Base-by-base conservation (phyloP, 192 early-diverging fungal species). In the Coemansia brasiliensis region DNA sequence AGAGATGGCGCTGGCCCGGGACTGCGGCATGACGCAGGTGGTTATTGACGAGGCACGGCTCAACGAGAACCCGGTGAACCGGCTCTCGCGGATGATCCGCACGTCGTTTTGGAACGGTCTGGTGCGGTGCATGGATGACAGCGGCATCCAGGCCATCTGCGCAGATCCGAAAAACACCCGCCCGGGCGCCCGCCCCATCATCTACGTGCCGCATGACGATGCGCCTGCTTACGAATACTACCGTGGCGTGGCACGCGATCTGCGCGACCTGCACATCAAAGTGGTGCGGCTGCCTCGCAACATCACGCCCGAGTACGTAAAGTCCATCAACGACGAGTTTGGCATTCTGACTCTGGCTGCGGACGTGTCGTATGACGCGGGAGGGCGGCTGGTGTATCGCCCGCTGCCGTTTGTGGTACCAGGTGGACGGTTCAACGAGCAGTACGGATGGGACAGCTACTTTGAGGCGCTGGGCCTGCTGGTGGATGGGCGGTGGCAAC, bases 361-460 rank as follows among this genome's bases (percentile, higher is more conserved):
- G 15, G 72, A 79, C 55, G 70, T 79, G 32, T 55, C 69, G 13
- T 39, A 75, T 29, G 83, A 85, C 42, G 81, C 72, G 39, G 62
- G 75, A 20, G 84, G 82, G 1, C 57, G 78, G 8, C 64, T 75
- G 10, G 83, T 74, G 3, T 72, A 88, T 45, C 71, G 73, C n/a
- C 90, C 90, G 29, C 86, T 94, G 17, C 93, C 94, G 0, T 99
- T 99, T 67, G 92, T 96, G 13, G 96, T 99, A 0, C 97, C 95
- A 0, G 97, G 97, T 12, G 97, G 97, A 15, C 86, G 97, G 9
- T 99, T 98, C 82, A 99, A 98, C 69, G 97, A 99, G 75, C 96
- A 95, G 88, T 99, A 99, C 72, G 95, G 94, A 0, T 99, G 97
- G 97, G 97, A 99, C 71, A 88, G 85, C 46, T 96, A 96, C 71